Evolutionary conservation across 2,329 filamentous ascomycete species (phyloP), one percentile per base, ranked within the genome.

Genomic region (Curvularia eragrostidis): DNA sequence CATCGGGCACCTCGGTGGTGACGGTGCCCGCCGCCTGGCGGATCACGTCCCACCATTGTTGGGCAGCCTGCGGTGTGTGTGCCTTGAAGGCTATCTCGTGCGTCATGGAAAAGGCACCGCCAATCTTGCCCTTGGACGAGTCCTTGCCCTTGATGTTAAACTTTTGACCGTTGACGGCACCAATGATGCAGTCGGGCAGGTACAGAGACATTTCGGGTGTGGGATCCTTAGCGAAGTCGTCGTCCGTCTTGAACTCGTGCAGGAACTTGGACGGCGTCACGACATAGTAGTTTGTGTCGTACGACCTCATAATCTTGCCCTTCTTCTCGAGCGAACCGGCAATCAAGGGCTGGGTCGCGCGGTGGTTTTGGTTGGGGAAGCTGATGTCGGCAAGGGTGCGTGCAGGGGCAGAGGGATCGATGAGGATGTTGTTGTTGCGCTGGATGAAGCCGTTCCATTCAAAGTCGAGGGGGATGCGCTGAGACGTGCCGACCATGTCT

Each of bases 101-200:
- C 24, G 80, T 86, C 64, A 93, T 91, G 47, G 89, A 86, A 65
- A 97, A 85, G 73, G 92, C 94, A 80, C 89, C 90, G 70, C 89
- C 88, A 63, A 97, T 80, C 63, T 89, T 90, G 59, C 84, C 82
- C 74, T 91, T 90, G 70, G 89, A 89, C 55, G 89, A 87, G 75
- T 99, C 93, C 78, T 98, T 98, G 77, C 95, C 95, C 82, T 97
- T 97, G 77, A 99, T 84, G 71, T 87, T 91, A 84, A 99, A 98
- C 78, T 96, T 97, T 59, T 89, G 85, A 52, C 90, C 93, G 64
- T 83, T 87, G 28, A 87, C 77, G 21, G 81, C 84, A 56, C 93
- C 91, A 56, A 98, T 85, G 44, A 89, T 78, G 68, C 94, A 96
- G 68, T 99, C 95, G 10, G 95, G 93, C 1, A 99, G 87, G 77